Base-by-base conservation (phyloP, 371 early-diverging fungal species). In the Synchytrium microbalum region DNA sequence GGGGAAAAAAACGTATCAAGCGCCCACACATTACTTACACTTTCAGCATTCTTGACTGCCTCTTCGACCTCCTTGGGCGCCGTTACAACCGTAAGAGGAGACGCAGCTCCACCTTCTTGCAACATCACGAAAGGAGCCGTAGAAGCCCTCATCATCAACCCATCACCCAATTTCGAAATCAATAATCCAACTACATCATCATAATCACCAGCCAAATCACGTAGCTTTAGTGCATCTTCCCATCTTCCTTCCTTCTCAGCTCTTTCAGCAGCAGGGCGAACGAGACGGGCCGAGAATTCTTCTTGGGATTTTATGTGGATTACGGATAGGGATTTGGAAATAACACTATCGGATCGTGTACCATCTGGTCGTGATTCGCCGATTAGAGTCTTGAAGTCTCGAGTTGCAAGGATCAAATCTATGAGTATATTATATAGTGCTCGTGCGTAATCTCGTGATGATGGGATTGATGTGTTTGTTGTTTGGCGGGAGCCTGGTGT, bases 111-210 rank as follows among this genome's bases (percentile, higher is more conserved):
- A 13, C 28, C 28, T 55, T n/a, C 23, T 13, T 13, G 8, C 25
- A n/a, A 25, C 13, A 13, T 24, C 8, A 55, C 28, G 13, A 24
- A 8, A 55, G 56, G 23, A 5, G 24, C 23, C 5, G 56, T 25
- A 24, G 13, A 13, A 28, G 28, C 23, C 24, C 56, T 28, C 28
- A 61, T 14, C 23, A 63, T 59, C n/a, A 71, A 55, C 31, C 61
- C 56, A n/a, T 91, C 90, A 53, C 89, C 88, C 51, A 95, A 72
- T 68, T 89, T 85, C 64, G 83, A 80, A 67, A 82, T 84, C 67
- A 94, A 65, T n/a, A 92, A 79, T 38, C 78, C 78, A 1, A 91
- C 73, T 25, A 93, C 92, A 3, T 73, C 79, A 70, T 89, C 85
- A 68, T 88, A 90, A 54, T 92, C 86, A 70, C 84, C 78, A 10